phyloP scores from a whole-genome alignment of 441 rosid species.

The Euphorbia corollata region DNA sequence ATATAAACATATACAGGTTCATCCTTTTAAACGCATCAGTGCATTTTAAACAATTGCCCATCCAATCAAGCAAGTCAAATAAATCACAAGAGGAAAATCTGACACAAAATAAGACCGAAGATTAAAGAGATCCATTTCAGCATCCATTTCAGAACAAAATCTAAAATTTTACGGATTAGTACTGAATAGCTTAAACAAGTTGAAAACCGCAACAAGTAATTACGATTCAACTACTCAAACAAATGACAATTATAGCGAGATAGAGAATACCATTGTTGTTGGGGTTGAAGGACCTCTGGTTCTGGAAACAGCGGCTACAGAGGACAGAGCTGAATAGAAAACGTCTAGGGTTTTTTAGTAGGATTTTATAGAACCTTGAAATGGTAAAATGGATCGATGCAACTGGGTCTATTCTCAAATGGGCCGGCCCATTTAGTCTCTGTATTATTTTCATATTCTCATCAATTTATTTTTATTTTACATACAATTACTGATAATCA shows the following conservation, averaged over 20 bases:
- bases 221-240: not conserved
- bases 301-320: conserved; percentile 12
- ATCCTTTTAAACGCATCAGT: not conserved
- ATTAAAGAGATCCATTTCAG: not conserved
- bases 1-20: not conserved
- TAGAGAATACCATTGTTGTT: conserved; percentile 22
- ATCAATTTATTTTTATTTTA: too few species aligned
- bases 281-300: conserved; percentile 2
- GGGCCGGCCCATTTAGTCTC: not conserved
- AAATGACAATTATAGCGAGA: not conserved
- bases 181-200: not conserved
- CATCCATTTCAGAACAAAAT: not conserved
- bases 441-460: too few species aligned
- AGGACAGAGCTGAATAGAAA: conserved; percentile 5
- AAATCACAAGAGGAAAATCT: not conserved
- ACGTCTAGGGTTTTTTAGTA: conserved; percentile 1
- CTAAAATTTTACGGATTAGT: not conserved
- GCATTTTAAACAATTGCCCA: not conserved
- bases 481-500: too few species aligned
- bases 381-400: not conserved
- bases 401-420: not conserved
- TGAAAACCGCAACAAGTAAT: not conserved
- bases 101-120: not conserved
- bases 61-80: not conserved
- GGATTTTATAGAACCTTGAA: not conserved